Conservation (phyloP, 2,329 filamentous ascomycete species). For the Gliomastix tumulicola region DNA sequence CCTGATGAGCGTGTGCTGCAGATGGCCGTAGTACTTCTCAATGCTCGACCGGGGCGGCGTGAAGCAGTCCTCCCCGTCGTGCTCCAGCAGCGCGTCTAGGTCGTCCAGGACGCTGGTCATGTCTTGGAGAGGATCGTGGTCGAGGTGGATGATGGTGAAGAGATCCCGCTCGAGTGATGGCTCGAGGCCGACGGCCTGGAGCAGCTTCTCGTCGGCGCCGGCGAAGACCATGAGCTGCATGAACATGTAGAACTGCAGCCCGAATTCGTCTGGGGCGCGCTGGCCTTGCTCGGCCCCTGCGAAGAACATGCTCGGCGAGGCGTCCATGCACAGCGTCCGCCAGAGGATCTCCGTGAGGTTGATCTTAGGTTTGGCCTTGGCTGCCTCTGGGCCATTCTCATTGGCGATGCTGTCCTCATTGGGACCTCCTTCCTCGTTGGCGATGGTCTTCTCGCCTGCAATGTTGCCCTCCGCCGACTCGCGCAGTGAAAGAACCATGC, state of each 20-base stretch:
- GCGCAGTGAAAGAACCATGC: constrained; percentile 10
- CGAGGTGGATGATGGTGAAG: constrained; percentile 4
- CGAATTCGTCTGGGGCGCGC: constrained; percentile 6
- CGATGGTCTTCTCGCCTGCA: too few relatives aligned
- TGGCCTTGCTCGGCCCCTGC: too few relatives aligned
- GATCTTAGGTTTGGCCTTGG: neutral
- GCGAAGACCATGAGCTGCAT: constrained; percentile 15
- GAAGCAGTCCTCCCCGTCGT: constrained; percentile 9
- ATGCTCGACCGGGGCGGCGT: constrained; percentile 11
- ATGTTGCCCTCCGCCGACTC: neutral
- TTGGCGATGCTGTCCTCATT: too few relatives aligned
- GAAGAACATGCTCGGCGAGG: constrained; percentile 12
- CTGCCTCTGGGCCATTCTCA: too few relatives aligned
- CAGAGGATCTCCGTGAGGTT: constrained; percentile 11
- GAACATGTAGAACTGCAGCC: constrained; percentile 11
- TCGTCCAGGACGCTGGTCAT: constrained; percentile 9
- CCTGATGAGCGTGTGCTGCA: constrained; percentile 10
- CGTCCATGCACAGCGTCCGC: constrained; percentile 17
- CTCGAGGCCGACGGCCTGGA: constrained; percentile 19
- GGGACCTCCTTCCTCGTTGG: too few relatives aligned
- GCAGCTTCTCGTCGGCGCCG: constrained; percentile 23
- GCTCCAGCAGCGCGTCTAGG: constrained; percentile 9
- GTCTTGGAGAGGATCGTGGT: constrained; percentile 12
- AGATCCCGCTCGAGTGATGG: constrained; percentile 2
- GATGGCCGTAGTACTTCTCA: constrained; percentile 10